These are phyloP conservation scores for Wilcoxina mikolae DNA, from an alignment of 495 filamentous ascomycete species.

Conservation along the genomic window DNA sequence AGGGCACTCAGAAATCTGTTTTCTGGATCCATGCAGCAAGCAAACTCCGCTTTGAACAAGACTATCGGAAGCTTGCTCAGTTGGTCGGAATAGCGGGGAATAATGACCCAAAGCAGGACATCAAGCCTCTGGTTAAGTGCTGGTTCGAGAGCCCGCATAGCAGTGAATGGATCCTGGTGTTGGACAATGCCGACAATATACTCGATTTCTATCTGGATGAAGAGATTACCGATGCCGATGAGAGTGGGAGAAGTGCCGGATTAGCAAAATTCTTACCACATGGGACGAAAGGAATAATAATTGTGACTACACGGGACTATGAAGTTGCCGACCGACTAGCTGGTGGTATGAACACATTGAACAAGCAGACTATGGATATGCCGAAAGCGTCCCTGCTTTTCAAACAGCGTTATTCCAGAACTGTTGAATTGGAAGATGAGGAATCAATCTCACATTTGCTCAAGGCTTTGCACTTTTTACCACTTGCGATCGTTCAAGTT, in stretches of 20 bases:
- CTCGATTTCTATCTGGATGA: conserved; percentile 5
- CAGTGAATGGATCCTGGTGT: conserved; percentile 15
- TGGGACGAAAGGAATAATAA: conserved; percentile 21
- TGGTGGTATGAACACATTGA: neutral
- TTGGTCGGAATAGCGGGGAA: conserved; percentile 6
- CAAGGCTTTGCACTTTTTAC: conserved; percentile 8
- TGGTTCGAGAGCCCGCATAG: conserved; percentile 14
- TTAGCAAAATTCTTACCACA: conserved; percentile 17
- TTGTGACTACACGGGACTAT: conserved; percentile 28
- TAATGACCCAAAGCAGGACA: conserved; percentile 9
- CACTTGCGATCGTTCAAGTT: conserved; percentile 14
- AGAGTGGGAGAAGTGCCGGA: neutral
- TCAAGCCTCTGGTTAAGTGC: conserved; percentile 3
- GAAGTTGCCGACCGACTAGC: conserved; percentile 12
- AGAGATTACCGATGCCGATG: neutral
- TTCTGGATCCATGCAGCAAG: conserved; percentile 28
- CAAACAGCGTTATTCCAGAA: neutral
- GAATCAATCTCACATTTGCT: conserved; percentile 10
- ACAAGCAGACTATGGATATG: neutral
- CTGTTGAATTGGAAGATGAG: conserved; percentile 6
- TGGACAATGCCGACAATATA: conserved; percentile 19
- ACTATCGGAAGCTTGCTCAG: conserved; percentile 10
- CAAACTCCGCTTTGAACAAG: conserved; percentile 10
- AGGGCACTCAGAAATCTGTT: conserved; percentile 12
- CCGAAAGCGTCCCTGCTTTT: conserved; percentile 1